These are phyloP conservation scores for Phytophthora vignae DNA, from an alignment of 352 stramenopile genomes.

Conservation along the genomic window DNA sequence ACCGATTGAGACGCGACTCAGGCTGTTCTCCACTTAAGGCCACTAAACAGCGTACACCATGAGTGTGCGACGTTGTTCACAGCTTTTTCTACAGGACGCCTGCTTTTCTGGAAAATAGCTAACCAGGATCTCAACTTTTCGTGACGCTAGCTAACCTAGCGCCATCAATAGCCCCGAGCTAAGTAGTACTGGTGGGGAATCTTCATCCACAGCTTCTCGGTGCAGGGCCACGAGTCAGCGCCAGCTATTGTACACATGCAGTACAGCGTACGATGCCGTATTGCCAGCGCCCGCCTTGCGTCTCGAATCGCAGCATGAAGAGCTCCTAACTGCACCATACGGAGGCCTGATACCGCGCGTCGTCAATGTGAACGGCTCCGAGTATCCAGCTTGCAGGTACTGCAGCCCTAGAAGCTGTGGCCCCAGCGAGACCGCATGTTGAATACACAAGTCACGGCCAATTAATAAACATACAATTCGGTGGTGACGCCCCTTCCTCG, in stretches of 20 bases:
- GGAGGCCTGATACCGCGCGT: background rate
- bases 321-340: slow-evolving; percentile 10
- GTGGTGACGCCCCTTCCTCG: slow-evolving; percentile 7
- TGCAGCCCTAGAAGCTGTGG: slow-evolving; percentile 34
- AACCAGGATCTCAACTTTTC: background rate
- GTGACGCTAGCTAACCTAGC: background rate
- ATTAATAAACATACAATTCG: background rate
- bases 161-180: background rate
- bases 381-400: slow-evolving; percentile 3
- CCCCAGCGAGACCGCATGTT: slow-evolving; percentile 1
- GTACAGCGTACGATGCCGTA: too few species aligned
- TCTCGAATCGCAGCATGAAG: slow-evolving; percentile 1
- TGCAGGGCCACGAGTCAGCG: too few species aligned
- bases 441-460: background rate
- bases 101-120: background rate
- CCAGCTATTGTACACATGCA: too few species aligned
- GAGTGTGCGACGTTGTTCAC: too few species aligned
- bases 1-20: slow-evolving; percentile 15
- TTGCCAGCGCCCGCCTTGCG: background rate
- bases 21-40: slow-evolving; percentile 38
- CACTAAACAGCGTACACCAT: slow-evolving; percentile 7
- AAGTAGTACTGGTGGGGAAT: too few species aligned
- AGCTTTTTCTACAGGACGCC: too few species aligned
- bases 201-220: too few species aligned
- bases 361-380: slow-evolving; percentile 7